Conservation (phyloP, 306 rosid genomes). For the Corylus americana region DNA sequence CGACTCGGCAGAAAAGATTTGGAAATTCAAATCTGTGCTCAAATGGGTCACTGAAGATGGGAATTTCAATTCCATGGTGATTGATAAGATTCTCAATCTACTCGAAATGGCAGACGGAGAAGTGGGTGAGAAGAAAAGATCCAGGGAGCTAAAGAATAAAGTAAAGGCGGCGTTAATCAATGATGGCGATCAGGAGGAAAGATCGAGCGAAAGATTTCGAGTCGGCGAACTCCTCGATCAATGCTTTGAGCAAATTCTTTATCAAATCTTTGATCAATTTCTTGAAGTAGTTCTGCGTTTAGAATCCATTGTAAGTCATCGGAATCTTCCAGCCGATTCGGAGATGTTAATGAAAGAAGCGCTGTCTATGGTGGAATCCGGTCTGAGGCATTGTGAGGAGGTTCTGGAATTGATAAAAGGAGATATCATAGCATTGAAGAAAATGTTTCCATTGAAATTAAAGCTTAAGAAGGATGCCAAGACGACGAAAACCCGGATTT, state of each 20-base stretch:
- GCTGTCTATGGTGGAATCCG: neutral
- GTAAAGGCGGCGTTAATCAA: neutral
- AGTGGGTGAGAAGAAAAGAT: too few relatives aligned
- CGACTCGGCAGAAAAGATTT: neutral
- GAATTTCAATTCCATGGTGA: too few relatives aligned
- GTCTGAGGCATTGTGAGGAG: neutral
- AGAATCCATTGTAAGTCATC: neutral
- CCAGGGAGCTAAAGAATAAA: neutral
- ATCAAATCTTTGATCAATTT: neutral
- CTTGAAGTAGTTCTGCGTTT: neutral
- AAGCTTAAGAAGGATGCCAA: too few relatives aligned
- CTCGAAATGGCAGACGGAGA: too few relatives aligned
- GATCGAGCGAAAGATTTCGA: neutral
- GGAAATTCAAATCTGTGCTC: neutral
- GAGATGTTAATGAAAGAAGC: neutral
- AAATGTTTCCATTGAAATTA: too few relatives aligned
- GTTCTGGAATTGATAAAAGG: neutral
- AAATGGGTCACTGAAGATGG: too few relatives aligned
- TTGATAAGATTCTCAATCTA: too few relatives aligned
- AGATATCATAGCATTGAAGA: too few relatives aligned
- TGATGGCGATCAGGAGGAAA: neutral
- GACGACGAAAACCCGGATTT: too few relatives aligned
- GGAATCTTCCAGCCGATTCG: neutral
- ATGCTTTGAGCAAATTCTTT: neutral
- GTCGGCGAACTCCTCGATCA: too few relatives aligned